Percentiles rank a stretch among this genome's conserved stretches.
Evolutionary conservation across 2,329 filamentous ascomycete species (phyloP).

Genomic region (Myriosclerotinia curreyana): DNA sequence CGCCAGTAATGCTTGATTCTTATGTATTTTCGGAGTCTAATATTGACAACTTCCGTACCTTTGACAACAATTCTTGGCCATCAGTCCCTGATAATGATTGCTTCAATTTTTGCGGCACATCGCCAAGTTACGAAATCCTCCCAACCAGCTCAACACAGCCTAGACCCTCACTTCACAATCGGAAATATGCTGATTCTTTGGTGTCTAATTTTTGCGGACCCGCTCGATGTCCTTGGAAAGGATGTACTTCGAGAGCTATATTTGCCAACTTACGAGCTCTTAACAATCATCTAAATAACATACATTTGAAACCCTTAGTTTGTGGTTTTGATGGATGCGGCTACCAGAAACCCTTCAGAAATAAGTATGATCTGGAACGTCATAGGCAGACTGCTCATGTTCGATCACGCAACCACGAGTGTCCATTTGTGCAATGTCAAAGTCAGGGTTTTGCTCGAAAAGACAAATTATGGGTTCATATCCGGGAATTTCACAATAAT

Average conservation of each 20-base stretch:
- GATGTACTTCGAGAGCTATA: constrained; percentile 5
- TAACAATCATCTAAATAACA: constrained; percentile 4
- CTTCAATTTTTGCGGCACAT: not conserved
- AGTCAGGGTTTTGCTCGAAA: not conserved
- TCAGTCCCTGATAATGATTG: not conserved
- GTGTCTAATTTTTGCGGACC: not conserved
- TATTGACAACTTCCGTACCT: not conserved
- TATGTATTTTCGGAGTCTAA: not conserved
- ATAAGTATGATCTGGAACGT: constrained; percentile 17
- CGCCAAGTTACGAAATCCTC: not conserved
- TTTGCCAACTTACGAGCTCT: constrained; percentile 1
- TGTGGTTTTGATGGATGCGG: constrained; percentile 3
- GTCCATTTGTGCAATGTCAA: constrained; percentile 5
- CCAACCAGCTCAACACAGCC: not conserved
- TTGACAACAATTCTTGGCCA: not conserved
- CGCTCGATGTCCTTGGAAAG: not conserved
- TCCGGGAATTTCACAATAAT: not conserved
- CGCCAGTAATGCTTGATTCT: not conserved
- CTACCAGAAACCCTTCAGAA: constrained; percentile 18
- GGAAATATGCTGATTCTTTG: not conserved
- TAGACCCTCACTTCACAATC: not conserved
- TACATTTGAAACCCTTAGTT: constrained; percentile 3
- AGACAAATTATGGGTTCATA: constrained; percentile 12
- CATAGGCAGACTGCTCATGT: constrained; percentile 8
- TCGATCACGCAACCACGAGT: constrained; percentile 1